Evolutionary conservation across 192 early-diverging fungal genomes (phyloP), one percentile per base, ranked within the genome.

Genomic region (Piromyces finnis): DNA sequence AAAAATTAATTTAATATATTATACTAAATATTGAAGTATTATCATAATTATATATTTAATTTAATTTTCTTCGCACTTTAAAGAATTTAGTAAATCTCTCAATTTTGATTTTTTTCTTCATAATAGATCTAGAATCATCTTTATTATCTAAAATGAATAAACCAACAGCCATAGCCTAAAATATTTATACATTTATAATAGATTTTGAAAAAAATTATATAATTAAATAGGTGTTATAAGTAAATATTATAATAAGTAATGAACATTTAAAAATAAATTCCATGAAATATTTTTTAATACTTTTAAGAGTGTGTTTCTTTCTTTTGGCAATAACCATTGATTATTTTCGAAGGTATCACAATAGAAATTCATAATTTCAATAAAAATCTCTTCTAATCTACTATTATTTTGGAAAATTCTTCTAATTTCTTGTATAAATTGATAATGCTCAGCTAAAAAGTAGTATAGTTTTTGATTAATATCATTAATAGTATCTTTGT

Each of bases 81-180:
- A 89, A 86, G 12, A 87, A 22, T 80, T 89, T 89, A 13, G 82
- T 82, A n/a, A 86, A 79, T 28, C 83, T 78, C 16, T 89, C 88
- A 3, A 85, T 12, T 41, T 89, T 89, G 77, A 89, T 80, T 77
- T 86, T 85, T 79, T 89, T 81, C 77, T 84, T 83, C 13, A 82
- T 82, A 30, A 88, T 85, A 32, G 87, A 86, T 29, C 81, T 83
- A 13, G 86, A 84, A 22, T 89, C 85, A 15, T 35, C 77, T 5
- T 85, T 83, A 18, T 79, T 82, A 80, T 89, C 88, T 77, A 89
- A 77, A 37, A 89, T 78, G 41, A 30, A 86, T 26, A 88, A 77
- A 0, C 82, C 86, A 82, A 89, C 83, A n/a, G 88, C 84, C 17
- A 88, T 85, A 13, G 86, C 86, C 87, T 89, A 78, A n/a, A 29